Evolutionary conservation across 2,329 filamentous ascomycete species (phyloP), one percentile per base, ranked within the genome.

Genomic region (Fusarium algeriense): DNA sequence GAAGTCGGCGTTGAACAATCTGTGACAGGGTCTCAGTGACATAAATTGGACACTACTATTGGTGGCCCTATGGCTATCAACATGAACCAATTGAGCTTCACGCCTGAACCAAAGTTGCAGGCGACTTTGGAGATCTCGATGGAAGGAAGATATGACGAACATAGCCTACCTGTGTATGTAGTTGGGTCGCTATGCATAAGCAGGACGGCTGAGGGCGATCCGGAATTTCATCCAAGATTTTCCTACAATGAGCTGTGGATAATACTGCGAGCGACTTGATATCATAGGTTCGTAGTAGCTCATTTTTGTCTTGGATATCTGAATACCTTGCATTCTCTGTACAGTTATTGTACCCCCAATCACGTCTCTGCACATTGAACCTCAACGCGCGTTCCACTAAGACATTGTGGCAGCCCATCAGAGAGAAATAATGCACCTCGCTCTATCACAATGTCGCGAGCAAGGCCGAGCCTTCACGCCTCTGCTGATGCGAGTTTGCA

Each of bases 51-150:
- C 13, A 28, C 6, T 26, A 4, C 14, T 5, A 46, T 40, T 52
- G 43, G 49, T 32, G 44, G n/a, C 64, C 41, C n/a, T 59, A 50
- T 46, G 15, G 2, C 17, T 40, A 10, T 37, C 8, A 19, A 10
- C 34, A 35, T 34, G 3, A n/a, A 30, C 54, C 48, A 61, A 61
- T 61, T 37, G 20, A 30, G n/a, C 12, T 53, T 34, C 60, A 19
- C 49, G 28, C 30, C 48, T 67, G 62, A 28, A 20, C 35, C 46
- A 53, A n/a, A 19, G 40, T 52, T 38, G 19, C 13, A 45, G 23
- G 23, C n/a, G 23, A n/a, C 12, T 34, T 35, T 35, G 35, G 30
- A 15, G 41, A 67, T 67, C 64, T 67, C 62, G 54, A 67, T 67
- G 30, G 15, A 37, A 23, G 30, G 35, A 14, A 64, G 23, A 45